phyloP scores from a whole-genome alignment of 2,329 filamentous ascomycete genomes.

The Nannizziopsis barbatae region DNA sequence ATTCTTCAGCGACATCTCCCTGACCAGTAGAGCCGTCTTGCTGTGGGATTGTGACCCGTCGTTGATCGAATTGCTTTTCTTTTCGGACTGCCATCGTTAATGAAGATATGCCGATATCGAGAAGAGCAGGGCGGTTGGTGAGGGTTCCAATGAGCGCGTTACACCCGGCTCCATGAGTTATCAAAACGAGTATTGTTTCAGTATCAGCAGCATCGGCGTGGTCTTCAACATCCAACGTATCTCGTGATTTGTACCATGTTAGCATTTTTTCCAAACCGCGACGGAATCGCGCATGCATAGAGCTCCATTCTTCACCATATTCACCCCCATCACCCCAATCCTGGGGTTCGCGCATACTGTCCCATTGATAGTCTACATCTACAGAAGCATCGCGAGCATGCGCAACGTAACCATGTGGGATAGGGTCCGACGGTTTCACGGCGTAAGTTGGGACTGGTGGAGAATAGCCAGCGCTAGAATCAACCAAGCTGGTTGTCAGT shows the following conservation, averaged over 20 bases:
- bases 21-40: neutral
- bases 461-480: slow-evolving; percentile 44
- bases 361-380: slow-evolving; percentile 89
- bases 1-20: slow-evolving; percentile 34
- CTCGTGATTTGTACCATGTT: slow-evolving; percentile 61
- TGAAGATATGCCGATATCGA: slow-evolving; percentile 82
- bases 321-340: slow-evolving; percentile 80
- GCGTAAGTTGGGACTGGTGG: slow-evolving; percentile 74
- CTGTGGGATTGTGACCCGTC: neutral
- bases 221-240: slow-evolving; percentile 18
- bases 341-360: slow-evolving; percentile 68
- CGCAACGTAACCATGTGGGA: slow-evolving; percentile 76
- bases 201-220: slow-evolving; percentile 49
- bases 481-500: slow-evolving; percentile 25
- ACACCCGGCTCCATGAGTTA: slow-evolving; percentile 91
- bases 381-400: slow-evolving; percentile 82
- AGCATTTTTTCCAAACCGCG: slow-evolving; percentile 67
- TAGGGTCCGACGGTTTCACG: slow-evolving; percentile 65
- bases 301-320: slow-evolving; percentile 87
- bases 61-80: neutral
- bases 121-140: slow-evolving; percentile 78
- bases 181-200: slow-evolving; percentile 71
- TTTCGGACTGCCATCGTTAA: slow-evolving; percentile 72
- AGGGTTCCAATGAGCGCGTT: slow-evolving; percentile 90
- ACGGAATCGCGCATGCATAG: slow-evolving; percentile 86